A percentile compares a stretch with the other conserved stretches of the same genome.
phyloP scores from a whole-genome alignment of 140 eudicot species.

The Anethum foeniculum region DNA sequence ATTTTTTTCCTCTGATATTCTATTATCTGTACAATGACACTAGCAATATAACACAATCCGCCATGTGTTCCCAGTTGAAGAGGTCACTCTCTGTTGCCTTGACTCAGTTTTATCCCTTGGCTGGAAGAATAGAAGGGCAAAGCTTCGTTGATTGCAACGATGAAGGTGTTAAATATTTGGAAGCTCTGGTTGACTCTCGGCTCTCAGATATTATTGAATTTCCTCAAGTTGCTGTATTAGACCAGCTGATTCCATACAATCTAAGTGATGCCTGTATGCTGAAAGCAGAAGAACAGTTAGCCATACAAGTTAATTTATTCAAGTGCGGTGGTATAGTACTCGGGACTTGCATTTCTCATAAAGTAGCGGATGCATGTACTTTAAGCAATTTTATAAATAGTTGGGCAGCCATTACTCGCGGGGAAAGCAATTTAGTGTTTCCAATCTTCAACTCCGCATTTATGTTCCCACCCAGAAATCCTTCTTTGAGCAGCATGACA shows the following conservation, averaged over 20 bases:
- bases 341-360: conserved; percentile 34
- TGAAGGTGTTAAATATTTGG: conserved; percentile 28
- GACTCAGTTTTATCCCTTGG: conserved; percentile 38
- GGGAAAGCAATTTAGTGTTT: not conserved
- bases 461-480: conserved; percentile 40
- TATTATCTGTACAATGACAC: conserved; percentile 20
- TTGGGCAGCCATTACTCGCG: conserved; percentile 28
- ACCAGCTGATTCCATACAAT: conserved; percentile 19
- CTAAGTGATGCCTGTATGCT: conserved; percentile 5
- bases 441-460: conserved; percentile 39
- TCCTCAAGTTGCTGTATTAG: conserved; percentile 21
- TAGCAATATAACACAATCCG: conserved; percentile 17
- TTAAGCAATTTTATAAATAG: conserved; percentile 22
- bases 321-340: conserved; percentile 38
- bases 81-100: conserved; percentile 32
- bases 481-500: conserved; percentile 17
- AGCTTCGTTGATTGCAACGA: conserved; percentile 29
- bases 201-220: conserved; percentile 15
- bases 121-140: conserved; percentile 25
- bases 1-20: conserved; percentile 26
- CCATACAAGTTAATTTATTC: conserved; percentile 39
- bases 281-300: conserved; percentile 29
- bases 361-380: conserved; percentile 31
- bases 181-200: conserved; percentile 24
- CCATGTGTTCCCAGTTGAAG: conserved; percentile 26